Evolutionary conservation across 164 flowering plant species (phyloP).

Genomic region (Saururus chinensis): DNA sequence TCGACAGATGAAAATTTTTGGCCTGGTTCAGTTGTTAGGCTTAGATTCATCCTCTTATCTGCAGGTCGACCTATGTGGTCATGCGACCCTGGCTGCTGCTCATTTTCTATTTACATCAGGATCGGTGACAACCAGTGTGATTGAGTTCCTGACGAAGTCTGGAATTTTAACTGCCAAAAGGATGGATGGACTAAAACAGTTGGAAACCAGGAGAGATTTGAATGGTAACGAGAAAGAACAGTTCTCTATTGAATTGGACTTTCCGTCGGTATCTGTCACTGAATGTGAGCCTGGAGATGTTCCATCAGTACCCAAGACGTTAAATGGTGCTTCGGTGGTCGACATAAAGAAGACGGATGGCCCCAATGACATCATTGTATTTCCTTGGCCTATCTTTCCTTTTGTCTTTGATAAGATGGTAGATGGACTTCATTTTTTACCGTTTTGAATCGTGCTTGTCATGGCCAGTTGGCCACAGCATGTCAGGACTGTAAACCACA

Average conservation of each 20-base stretch:
- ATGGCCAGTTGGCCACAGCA: too few relatives aligned
- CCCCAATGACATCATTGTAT: constrained; percentile 38
- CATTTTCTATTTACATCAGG: constrained; percentile 40
- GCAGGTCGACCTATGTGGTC: constrained; percentile 25
- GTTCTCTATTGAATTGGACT: constrained; percentile 55
- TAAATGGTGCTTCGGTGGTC: constrained; percentile 40
- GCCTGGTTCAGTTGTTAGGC: too few relatives aligned
- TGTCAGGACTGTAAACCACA: too few relatives aligned
- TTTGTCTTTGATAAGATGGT: not conserved
- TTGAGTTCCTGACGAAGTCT: constrained; percentile 64
- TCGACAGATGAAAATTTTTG: not conserved
- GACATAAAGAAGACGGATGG: constrained; percentile 34
- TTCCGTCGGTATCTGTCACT: constrained; percentile 31
- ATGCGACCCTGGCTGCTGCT: constrained; percentile 28
- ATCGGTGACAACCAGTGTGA: constrained; percentile 20
- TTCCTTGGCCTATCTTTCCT: constrained; percentile 7
- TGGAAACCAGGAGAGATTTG: constrained; percentile 8
- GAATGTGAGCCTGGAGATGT: constrained; percentile 36
- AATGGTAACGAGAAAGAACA: constrained; percentile 16
- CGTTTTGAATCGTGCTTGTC: not conserved
- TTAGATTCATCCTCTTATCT: not conserved
- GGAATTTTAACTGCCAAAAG: constrained; percentile 57
- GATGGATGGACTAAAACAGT: constrained; percentile 13
- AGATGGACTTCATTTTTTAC: not conserved
- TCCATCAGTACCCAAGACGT: constrained; percentile 21